Percentiles rank a stretch among this genome's conserved stretches.
Evolutionary conservation across 495 filamentous ascomycete genomes (phyloP).

Genomic region (Evernia prunastri): DNA sequence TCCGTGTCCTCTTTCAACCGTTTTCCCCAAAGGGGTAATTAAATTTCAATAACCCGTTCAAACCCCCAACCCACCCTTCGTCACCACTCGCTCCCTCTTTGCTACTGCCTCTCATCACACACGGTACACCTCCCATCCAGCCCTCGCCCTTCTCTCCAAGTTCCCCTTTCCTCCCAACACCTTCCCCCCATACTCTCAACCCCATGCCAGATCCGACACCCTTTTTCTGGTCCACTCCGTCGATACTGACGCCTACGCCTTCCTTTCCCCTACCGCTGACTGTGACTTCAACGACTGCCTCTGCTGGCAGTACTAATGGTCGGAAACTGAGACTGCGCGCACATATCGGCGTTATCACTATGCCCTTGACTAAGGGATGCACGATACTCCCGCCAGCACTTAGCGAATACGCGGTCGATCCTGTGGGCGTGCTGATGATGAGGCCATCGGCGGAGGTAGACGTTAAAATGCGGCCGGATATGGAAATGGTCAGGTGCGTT

Average conservation of each 20-base stretch:
- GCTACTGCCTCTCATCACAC: slow-evolving; percentile 48
- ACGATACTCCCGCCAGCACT: slow-evolving; percentile 89
- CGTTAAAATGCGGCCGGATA: slow-evolving; percentile 79
- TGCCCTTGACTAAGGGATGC: slow-evolving; percentile 79
- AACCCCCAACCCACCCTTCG: slow-evolving; percentile 92
- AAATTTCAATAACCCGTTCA: slow-evolving; percentile 93
- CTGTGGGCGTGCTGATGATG: slow-evolving; percentile 87
- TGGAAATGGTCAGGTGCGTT: slow-evolving; percentile 78
- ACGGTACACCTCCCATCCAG: slow-evolving; percentile 53
- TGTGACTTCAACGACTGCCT: slow-evolving; percentile 74
- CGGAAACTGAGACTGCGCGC: slow-evolving; percentile 87
- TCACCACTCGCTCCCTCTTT: slow-evolving; percentile 45
- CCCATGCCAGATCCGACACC: slow-evolving; percentile 56
- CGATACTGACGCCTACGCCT: slow-evolving; percentile 57
- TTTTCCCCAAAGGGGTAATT: slow-evolving; percentile 94
- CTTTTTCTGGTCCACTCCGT: slow-evolving; percentile 77
- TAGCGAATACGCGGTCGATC: slow-evolving; percentile 91
- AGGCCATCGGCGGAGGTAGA: slow-evolving; percentile 93
- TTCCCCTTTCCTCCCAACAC: slow-evolving; percentile 65
- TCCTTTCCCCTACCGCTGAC: slow-evolving; percentile 65
- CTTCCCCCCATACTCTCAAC: slow-evolving; percentile 70
- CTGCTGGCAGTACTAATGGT: slow-evolving; percentile 79
- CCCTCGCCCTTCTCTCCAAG: slow-evolving; percentile 72
- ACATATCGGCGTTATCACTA: slow-evolving; percentile 90
- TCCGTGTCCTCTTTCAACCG: slow-evolving; percentile 17